These are phyloP conservation scores for Canavalia gladiata DNA, from an alignment of 306 rosid genomes.

Conservation along the genomic window DNA sequence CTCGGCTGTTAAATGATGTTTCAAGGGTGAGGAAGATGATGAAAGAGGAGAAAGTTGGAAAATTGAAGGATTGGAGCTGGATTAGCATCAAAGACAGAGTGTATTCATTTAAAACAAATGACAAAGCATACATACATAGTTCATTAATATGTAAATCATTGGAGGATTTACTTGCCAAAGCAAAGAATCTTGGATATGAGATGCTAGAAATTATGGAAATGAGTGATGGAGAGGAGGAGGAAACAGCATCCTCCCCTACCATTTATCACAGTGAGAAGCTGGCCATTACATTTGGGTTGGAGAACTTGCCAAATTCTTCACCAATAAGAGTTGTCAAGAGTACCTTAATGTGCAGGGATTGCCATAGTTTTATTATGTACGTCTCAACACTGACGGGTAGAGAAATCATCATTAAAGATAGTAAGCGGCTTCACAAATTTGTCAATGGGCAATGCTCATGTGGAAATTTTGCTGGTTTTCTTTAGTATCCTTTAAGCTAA, in stretches of 20 bases:
- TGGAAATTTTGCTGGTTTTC: constrained; percentile 66
- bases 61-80: constrained; percentile 90
- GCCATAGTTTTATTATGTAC: constrained; percentile 75
- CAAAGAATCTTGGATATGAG: constrained; percentile 71
- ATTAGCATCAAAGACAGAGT: constrained; percentile 78
- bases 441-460: constrained; percentile 79
- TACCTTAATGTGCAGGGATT: constrained; percentile 78
- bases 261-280: constrained; percentile 82
- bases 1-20: constrained; percentile 71
- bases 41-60: constrained; percentile 72
- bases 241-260: constrained; percentile 49
- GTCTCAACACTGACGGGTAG: constrained; percentile 65
- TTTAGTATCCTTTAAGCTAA: constrained; percentile 48
- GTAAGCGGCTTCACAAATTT: constrained; percentile 81
- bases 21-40: constrained; percentile 73
- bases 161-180: constrained; percentile 66
- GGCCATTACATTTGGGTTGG: constrained; percentile 78
- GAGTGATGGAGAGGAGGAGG: constrained; percentile 63
- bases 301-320: constrained; percentile 63
- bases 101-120: constrained; percentile 75
- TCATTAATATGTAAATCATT: constrained; percentile 55
- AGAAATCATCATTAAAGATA: constrained; percentile 81
- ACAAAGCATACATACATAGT: constrained; percentile 56
- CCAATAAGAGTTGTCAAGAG: constrained; percentile 76
- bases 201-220: constrained; percentile 60